Evolutionary conservation across 768 basidiomycete species (phyloP), one percentile per base, ranked within the genome.

Genomic region (Collybiopsis confluens): DNA sequence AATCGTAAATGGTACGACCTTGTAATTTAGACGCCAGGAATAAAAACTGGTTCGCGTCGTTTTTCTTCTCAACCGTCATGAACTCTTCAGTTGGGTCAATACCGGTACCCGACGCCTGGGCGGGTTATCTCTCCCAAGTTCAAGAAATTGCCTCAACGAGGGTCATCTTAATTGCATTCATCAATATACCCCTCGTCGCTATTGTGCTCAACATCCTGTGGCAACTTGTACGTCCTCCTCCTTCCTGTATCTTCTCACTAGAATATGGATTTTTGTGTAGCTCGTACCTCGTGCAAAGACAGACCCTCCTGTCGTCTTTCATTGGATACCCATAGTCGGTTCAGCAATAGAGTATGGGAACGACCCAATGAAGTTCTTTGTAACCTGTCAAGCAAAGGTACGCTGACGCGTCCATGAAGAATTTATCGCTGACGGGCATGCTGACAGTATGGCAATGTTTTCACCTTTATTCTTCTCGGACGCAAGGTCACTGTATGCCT

Each of bases 381-480:
- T 85, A 54, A 71, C 78, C 36, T 89, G 86, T 64, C 80, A 81
- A 59, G 82, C 88, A 63, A 92, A 90, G 82, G 92, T 88, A 49
- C 73, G 54, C 21, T 20, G 41, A 26, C 30, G 23, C 21, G 11
- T 28, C 18, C 18, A 41, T 56, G 28, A 4, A 20, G 38, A 21
- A 24, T 47, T 21, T 33, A 37, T 33, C 13, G 30, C 13, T 33
- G 13, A 33, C 13, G 30, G 13, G 6, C 13, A 6, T 35, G 11
- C 7, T 7, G 15, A 18, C 2, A 99, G 97, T 87, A 98, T 63
- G 97, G 97, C 54, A 81, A 97, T 57, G 85, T 98, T n/a, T 99
- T 98, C 75, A 95, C 95, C 1, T 98, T 97, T 71, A 76, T 94
- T 38, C 72, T 99, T 7, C 71, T 98, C 52, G 97, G 97, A 37